Evolutionary conservation across 2,329 filamentous ascomycete genomes (phyloP).

Genomic region (Aureobasidium sp.): DNA sequence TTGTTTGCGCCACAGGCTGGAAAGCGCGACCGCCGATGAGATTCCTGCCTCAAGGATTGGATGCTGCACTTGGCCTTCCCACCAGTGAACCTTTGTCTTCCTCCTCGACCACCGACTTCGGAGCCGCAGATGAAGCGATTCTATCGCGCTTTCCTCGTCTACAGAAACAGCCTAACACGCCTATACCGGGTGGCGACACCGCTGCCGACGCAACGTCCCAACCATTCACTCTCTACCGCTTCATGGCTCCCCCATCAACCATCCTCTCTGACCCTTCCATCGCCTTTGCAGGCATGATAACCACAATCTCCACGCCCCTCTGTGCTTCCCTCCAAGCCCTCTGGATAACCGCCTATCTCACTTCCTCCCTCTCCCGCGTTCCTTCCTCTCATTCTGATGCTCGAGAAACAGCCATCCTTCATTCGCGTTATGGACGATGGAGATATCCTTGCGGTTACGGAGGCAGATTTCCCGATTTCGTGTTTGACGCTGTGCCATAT

Average conservation of each 20-base stretch:
- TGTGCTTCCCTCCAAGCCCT: conserved; percentile 36
- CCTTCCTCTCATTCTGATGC: conserved; percentile 31
- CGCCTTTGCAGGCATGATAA: conserved; percentile 36
- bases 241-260: conserved; percentile 34
- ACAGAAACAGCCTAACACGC: conserved; percentile 39
- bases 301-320: conserved; percentile 31
- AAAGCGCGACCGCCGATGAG: conserved; percentile 41
- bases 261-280: conserved; percentile 30
- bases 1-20: conserved; percentile 55
- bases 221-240: conserved; percentile 36
- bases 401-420: conserved; percentile 44
- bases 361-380: conserved; percentile 33
- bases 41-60: not conserved
- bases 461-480: conserved; percentile 57
- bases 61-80: conserved; percentile 8
- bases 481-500: conserved; percentile 71
- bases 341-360: conserved; percentile 56
- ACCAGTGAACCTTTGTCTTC: not conserved
- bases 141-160: conserved; percentile 48
- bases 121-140: conserved; percentile 46
- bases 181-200: not conserved
- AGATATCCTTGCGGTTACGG: conserved; percentile 62
- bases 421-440: conserved; percentile 63
- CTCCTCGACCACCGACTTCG: conserved; percentile 29
- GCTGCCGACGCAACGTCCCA: conserved; percentile 11